Conservation (phyloP, 305 asterid species). For the Fraxinus baroniana region DNA sequence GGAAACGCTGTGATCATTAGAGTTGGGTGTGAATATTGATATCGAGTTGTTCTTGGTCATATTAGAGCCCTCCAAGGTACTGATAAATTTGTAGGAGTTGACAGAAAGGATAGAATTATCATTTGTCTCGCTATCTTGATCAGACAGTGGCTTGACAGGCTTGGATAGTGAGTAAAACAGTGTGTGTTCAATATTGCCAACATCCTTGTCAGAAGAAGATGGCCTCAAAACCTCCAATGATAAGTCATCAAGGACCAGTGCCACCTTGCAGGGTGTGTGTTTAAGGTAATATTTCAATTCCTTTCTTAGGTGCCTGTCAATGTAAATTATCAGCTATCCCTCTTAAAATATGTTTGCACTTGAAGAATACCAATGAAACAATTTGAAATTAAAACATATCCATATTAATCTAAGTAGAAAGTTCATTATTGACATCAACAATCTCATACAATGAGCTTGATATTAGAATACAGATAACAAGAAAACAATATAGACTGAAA, state of each 20-base stretch:
- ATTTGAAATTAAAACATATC: neutral
- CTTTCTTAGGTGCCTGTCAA: constrained; percentile 59
- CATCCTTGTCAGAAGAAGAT: constrained; percentile 33
- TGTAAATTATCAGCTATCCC: constrained; percentile 13
- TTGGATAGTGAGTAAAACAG: constrained; percentile 50
- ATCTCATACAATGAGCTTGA: neutral
- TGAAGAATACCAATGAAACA: neutral
- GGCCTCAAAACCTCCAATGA: constrained; percentile 47
- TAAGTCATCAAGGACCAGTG: constrained; percentile 49
- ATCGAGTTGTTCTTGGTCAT: constrained; percentile 28
- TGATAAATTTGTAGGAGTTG: constrained; percentile 26
- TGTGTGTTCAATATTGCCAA: constrained; percentile 35
- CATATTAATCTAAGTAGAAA: neutral
- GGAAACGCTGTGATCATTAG: constrained; percentile 33
- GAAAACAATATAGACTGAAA: neutral
- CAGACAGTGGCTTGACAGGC: constrained; percentile 37
- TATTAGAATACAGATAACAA: neutral
- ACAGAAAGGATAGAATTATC: constrained; percentile 34
- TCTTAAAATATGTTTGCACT: neutral
- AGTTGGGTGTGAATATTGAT: constrained; percentile 14
- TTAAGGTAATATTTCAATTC: constrained; percentile 57
- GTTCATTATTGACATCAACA: neutral
- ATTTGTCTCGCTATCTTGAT: constrained; percentile 27
- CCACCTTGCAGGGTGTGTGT: constrained; percentile 65
- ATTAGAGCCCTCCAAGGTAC: constrained; percentile 39